phyloP scores from a whole-genome alignment of 192 early-diverging fungal genomes.

The Linderina pennispora region DNA sequence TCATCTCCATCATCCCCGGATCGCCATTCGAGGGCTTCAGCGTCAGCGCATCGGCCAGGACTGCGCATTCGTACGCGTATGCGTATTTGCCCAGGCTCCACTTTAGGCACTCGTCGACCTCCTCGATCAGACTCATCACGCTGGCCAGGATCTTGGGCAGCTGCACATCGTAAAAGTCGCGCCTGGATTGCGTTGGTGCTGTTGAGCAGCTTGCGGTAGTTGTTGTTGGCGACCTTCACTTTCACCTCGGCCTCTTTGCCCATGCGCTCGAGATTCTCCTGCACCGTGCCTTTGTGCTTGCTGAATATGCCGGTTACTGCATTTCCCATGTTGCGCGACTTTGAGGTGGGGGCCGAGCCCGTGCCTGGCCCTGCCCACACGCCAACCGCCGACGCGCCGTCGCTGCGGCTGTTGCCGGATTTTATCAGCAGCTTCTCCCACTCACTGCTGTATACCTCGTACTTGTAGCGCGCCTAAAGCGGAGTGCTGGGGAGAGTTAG shows the following conservation, averaged over 20 bases:
- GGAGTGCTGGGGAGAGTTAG: too few relatives aligned
- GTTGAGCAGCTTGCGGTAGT: constrained; percentile 75
- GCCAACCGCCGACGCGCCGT: constrained; percentile 1
- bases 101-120: constrained; percentile 75
- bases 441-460: constrained; percentile 73
- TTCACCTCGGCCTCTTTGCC: constrained; percentile 87
- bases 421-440: constrained; percentile 75
- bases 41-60: constrained; percentile 65
- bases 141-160: constrained; percentile 76
- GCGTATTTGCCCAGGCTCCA: constrained; percentile 75
- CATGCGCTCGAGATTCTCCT: constrained; percentile 59
- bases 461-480: constrained; percentile 72
- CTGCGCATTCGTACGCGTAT: constrained; percentile 67
- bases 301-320: constrained; percentile 43
- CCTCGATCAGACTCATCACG: constrained; percentile 78
- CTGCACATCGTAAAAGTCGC: constrained; percentile 72
- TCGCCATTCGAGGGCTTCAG: constrained; percentile 52
- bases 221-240: constrained; percentile 72
- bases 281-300: constrained; percentile 40
- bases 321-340: constrained; percentile 32
- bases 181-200: constrained; percentile 67
- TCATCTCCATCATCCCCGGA: constrained; percentile 42
- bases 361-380: too few relatives aligned
- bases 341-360: constrained; percentile 4
- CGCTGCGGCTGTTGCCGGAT: constrained; percentile 12